Percentiles rank a stretch among this genome's conserved stretches.
phyloP scores from a whole-genome alignment of 192 early-diverging fungal genomes.

The Coemansia sp. region DNA sequence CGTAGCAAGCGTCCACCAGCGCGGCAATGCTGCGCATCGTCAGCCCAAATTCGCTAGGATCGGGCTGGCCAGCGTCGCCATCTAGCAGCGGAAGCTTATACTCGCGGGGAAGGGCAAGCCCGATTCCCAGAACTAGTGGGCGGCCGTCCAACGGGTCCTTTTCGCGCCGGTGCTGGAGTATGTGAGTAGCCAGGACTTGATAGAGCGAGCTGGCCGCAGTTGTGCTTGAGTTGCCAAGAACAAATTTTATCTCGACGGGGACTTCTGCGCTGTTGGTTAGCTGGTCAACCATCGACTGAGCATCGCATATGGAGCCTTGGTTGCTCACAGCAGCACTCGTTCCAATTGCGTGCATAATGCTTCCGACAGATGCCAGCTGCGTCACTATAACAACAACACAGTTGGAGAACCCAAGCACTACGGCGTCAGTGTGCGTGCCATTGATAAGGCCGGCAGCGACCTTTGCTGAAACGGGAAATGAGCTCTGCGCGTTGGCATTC shows the following conservation, averaged over 20 bases:
- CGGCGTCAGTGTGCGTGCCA: slow-evolving; percentile 43
- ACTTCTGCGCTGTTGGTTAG: slow-evolving; percentile 14
- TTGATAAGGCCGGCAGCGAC: slow-evolving; percentile 28
- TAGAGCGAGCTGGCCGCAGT: slow-evolving; percentile 34
- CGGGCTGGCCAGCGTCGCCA: slow-evolving; percentile 6
- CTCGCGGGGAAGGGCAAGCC: slow-evolving; percentile 28
- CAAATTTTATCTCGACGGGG: slow-evolving; percentile 42
- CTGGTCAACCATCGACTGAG: slow-evolving; percentile 6
- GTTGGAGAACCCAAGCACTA: slow-evolving; percentile 47
- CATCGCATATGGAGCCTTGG: neutral
- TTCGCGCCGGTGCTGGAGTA: slow-evolving; percentile 25
- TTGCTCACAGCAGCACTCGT: neutral
- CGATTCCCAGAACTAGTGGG: slow-evolving; percentile 35
- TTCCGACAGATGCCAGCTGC: slow-evolving; percentile 42
- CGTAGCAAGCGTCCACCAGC: slow-evolving; percentile 24
- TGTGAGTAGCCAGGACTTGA: slow-evolving; percentile 35
- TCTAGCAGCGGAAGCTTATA: slow-evolving; percentile 6
- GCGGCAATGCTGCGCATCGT: slow-evolving; percentile 10
- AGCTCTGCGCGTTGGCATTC: neutral
- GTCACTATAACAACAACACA: slow-evolving; percentile 44
- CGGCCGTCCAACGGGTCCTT: slow-evolving; percentile 25
- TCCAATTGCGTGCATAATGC: slow-evolving; percentile 28
- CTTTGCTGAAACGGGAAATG: slow-evolving; percentile 30
- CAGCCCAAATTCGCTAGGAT: slow-evolving; percentile 7
- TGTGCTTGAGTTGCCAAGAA: slow-evolving; percentile 25